Evolutionary conservation across 2,329 filamentous ascomycete genomes (phyloP).

Genomic region (Scytalidium sp.): DNA sequence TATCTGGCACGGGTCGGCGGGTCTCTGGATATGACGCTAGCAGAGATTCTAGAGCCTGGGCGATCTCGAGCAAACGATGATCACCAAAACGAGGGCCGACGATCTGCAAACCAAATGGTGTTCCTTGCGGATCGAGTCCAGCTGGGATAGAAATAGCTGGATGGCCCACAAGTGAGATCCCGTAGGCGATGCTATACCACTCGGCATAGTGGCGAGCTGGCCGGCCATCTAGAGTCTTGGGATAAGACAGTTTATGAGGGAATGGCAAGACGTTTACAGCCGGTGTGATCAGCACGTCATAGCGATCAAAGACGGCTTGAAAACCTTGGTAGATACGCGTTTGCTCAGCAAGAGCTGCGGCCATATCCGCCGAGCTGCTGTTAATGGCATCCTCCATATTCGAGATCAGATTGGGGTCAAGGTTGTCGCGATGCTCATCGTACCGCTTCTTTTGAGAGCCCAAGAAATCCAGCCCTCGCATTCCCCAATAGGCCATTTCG

Average conservation of each 20-base stretch:
- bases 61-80: background rate
- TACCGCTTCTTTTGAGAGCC: background rate
- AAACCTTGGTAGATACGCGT: background rate
- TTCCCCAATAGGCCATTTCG: background rate
- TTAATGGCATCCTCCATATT: background rate
- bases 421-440: background rate
- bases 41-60: background rate
- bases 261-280: background rate
- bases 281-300: slow-evolving; percentile 43
- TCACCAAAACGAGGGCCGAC: slow-evolving; percentile 31
- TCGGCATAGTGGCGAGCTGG: background rate
- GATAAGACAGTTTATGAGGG: background rate
- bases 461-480: background rate
- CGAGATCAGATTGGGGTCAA: background rate
- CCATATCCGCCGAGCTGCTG: background rate
- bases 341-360: background rate
- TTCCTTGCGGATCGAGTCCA: slow-evolving; percentile 37
- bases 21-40: background rate
- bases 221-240: background rate
- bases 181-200: background rate
- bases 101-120: slow-evolving; percentile 52
- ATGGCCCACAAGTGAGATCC: slow-evolving; percentile 33
- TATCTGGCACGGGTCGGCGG: background rate
- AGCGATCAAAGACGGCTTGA: slow-evolving; percentile 25
- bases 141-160: slow-evolving; percentile 49